These are phyloP conservation scores for Lasiodiplodia sp. DNA, from an alignment of 2,329 filamentous ascomycete genomes.

Conservation along the genomic window DNA sequence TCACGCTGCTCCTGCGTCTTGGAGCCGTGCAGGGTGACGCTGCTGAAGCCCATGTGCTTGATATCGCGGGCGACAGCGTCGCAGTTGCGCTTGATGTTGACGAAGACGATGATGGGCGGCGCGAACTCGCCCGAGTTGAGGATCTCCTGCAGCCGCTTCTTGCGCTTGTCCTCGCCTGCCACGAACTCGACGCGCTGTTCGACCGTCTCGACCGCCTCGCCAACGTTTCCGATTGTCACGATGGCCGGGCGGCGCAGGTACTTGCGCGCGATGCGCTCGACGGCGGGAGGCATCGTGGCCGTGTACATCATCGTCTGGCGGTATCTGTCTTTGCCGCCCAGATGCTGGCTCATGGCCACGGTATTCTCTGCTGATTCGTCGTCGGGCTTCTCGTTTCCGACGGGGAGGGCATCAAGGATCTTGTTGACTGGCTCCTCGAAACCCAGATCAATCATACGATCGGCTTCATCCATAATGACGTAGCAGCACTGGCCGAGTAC, in stretches of 20 bases:
- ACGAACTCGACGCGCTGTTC: slow-evolving; percentile 97
- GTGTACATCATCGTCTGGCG: slow-evolving; percentile 99
- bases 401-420: slow-evolving; percentile 92
- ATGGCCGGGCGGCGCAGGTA: slow-evolving; percentile 93
- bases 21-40: slow-evolving; percentile 90
- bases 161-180: slow-evolving; percentile 89
- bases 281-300: slow-evolving; percentile 91
- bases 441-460: slow-evolving; percentile 98
- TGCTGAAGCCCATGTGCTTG: slow-evolving; percentile 89
- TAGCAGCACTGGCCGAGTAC: slow-evolving; percentile 98
- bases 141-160: slow-evolving; percentile 94
- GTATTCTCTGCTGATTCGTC: slow-evolving; percentile 89
- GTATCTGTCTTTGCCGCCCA: slow-evolving; percentile 80
- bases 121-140: slow-evolving; percentile 80
- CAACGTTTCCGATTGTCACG: slow-evolving; percentile 91
- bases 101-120: slow-evolving; percentile 96
- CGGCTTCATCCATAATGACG: slow-evolving; percentile 98
- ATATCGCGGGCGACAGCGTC: slow-evolving; percentile 94
- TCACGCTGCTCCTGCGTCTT: slow-evolving; percentile 99
- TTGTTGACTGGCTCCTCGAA: slow-evolving; percentile 98
- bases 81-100: slow-evolving; percentile 99
- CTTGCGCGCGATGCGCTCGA: slow-evolving; percentile 96
- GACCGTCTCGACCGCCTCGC: slow-evolving; percentile 96
- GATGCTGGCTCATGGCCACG: slow-evolving; percentile 79
- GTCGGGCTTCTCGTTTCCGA: slow-evolving; percentile 94